These are phyloP conservation scores for Cladosporium austrohemisphaericum DNA, from an alignment of 2,329 filamentous ascomycete genomes.

Conservation along the genomic window DNA sequence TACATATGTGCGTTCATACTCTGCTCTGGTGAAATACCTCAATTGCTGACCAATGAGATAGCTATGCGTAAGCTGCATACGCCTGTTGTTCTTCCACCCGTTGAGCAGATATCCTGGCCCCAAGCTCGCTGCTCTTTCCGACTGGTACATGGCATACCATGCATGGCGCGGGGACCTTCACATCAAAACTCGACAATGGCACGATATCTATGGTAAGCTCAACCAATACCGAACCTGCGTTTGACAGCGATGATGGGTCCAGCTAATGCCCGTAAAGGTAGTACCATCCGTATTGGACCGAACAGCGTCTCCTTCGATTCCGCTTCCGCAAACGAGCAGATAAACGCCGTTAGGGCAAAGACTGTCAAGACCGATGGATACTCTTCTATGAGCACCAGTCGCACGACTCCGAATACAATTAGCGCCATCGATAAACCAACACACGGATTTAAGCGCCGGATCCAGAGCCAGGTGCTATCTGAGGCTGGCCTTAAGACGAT, in stretches of 20 bases:
- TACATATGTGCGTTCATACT: too few species aligned
- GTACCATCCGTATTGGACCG: constrained; percentile 33
- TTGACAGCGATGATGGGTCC: not conserved
- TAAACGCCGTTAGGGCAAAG: constrained; percentile 25
- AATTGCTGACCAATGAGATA: not conserved
- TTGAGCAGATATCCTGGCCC: constrained; percentile 43
- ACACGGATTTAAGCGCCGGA: not conserved
- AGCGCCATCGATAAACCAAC: constrained; percentile 19
- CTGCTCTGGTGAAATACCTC: too few species aligned
- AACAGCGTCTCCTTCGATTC: constrained; percentile 36
- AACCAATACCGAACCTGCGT: not conserved
- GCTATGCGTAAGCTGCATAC: not conserved
- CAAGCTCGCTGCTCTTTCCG: constrained; percentile 21
- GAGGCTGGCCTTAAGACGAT: constrained; percentile 23
- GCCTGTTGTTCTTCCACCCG: constrained; percentile 38
- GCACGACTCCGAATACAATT: constrained; percentile 21
- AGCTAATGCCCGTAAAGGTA: constrained; percentile 29
- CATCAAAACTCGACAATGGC: not conserved
- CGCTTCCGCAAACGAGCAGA: constrained; percentile 23
- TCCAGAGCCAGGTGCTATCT: constrained; percentile 15
- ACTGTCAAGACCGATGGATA: constrained; percentile 17
- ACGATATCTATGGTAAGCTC: not conserved
- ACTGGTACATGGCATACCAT: constrained; percentile 17
- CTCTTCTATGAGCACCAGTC: constrained; percentile 20
- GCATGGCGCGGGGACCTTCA: constrained; percentile 20